Evolutionary conservation across 2,329 filamentous ascomycete species (phyloP).

Genomic region (Exophiala bonariae): DNA sequence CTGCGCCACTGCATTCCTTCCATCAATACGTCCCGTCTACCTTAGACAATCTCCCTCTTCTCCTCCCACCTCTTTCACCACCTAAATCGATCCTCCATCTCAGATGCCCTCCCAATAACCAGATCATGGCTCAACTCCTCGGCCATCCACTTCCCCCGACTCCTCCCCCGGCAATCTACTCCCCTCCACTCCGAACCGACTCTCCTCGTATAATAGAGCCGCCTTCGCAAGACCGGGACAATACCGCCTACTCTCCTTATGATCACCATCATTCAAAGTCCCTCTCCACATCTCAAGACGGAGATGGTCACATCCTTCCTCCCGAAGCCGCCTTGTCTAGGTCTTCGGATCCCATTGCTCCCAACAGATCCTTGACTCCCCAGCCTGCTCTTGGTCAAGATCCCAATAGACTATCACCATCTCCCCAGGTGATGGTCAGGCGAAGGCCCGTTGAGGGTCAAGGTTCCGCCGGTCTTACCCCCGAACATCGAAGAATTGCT

Average conservation of each 20-base stretch:
- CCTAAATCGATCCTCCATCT: too few relatives aligned
- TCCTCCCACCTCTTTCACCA: too few relatives aligned
- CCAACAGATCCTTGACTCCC: conserved; percentile 20
- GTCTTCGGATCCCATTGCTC: conserved; percentile 11
- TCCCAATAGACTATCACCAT: conserved; percentile 22
- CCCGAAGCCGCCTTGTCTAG: conserved; percentile 21
- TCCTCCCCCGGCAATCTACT: conserved; percentile 46
- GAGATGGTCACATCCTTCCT: conserved; percentile 18
- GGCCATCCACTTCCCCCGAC: conserved; percentile 32
- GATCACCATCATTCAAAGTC: neutral
- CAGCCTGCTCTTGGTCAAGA: conserved; percentile 17
- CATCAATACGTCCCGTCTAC: neutral
- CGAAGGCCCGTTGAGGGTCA: conserved; percentile 13
- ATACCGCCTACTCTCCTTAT: neutral
- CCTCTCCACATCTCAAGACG: too few relatives aligned
- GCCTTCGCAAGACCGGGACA: conserved; percentile 15
- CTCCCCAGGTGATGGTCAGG: conserved; percentile 15
- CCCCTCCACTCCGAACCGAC: conserved; percentile 34
- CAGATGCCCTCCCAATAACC: too few relatives aligned
- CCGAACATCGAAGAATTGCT: conserved; percentile 19
- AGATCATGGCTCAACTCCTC: conserved; percentile 20
- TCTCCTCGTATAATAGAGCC: conserved; percentile 23
- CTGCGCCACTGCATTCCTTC: conserved; percentile 21
- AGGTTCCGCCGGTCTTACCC: neutral
- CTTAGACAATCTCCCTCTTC: neutral